phyloP scores from a whole-genome alignment of 768 basidiomycete genomes.

The Mycena albidolilacea region DNA sequence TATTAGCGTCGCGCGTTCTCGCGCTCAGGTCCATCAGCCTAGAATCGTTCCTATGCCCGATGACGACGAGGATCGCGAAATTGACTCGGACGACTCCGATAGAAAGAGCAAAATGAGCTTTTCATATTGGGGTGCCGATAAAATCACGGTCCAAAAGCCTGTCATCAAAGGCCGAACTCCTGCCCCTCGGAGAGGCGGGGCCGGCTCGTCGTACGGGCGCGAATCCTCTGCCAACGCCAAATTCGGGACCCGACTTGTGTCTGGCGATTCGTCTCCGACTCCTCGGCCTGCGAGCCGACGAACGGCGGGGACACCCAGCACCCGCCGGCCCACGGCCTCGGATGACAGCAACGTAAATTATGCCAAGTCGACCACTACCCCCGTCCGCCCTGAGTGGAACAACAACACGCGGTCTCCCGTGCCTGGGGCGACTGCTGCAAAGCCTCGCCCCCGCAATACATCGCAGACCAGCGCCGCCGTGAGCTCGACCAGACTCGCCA shows the following conservation, averaged over 20 bases:
- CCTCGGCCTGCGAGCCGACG: conserved; percentile 77
- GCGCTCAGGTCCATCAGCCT: conserved; percentile 76
- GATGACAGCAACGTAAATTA: conserved; percentile 76
- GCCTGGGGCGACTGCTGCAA: conserved; percentile 52
- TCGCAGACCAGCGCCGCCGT: conserved; percentile 81
- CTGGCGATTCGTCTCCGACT: conserved; percentile 65
- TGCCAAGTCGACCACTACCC: conserved; percentile 79
- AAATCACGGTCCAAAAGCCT: conserved; percentile 89
- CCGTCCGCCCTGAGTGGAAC: conserved; percentile 76
- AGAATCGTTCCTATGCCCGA: conserved; percentile 79
- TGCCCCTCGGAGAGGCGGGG: conserved; percentile 59
- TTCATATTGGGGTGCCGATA: conserved; percentile 94
- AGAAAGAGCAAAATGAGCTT: conserved; percentile 95
- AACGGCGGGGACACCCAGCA: conserved; percentile 62
- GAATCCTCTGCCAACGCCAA: conserved; percentile 94
- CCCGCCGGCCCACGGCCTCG: conserved; percentile 61
- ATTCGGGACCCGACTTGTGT: conserved; percentile 88
- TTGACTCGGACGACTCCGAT: conserved; percentile 88
- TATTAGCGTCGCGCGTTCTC: conserved; percentile 78
- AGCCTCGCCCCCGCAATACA: conserved; percentile 74
- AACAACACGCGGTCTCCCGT: conserved; percentile 67
- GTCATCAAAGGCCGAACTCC: conserved; percentile 64
- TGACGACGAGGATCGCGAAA: conserved; percentile 70
- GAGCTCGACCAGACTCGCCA: conserved; percentile 54
- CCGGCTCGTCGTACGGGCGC: conserved; percentile 74